Evolutionary conservation across 306 rosid genomes (phyloP), one percentile per base, ranked within the genome.

Genomic region (Acacia confusa): DNA sequence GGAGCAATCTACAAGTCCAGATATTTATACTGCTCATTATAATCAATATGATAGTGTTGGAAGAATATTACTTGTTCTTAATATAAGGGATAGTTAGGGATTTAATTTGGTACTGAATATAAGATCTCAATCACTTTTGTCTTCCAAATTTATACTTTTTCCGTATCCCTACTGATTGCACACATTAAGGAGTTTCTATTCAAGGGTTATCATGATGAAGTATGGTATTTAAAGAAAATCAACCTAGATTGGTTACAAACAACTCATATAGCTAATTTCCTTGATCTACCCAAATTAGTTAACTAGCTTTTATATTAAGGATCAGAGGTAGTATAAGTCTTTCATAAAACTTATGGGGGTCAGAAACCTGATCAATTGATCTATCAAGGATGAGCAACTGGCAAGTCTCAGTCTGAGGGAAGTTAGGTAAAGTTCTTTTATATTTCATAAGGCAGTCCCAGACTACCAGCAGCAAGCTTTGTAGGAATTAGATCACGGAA

Each of bases 321-420:
- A 4, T n/a, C 38, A 1, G 38, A 34, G 7, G 7, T 34, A 34
- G 7, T 58, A 66, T 24, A 58, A 25, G 60, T 45, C 27, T 50
- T 32, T 77, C 88, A 87, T 79, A 28, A 40, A 34, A 75, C 52
- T 76, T 61, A 79, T 79, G 80, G 85, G 85, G 85, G 83, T 83
- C 78, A 87, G 72, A 88, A 87, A 95, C 97, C 97, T 93, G 97
- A 85, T 95, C 99, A 64, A 91, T 80, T 78, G 99, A 91, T 90
- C 99, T 92, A 85, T 95, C 99, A 83, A 95, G 91, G 87, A 95
- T 91, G 76, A 95, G 97, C 85, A 95, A 86, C 85, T 95, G 92
- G 90, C 99, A 95, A 58, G 97, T 91, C 85, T 95, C 99, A 55
- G 92, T 85, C 91, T 89, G 90, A 78, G 99, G 99, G 64, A 89